These are phyloP conservation scores for Kurtzmaniella natalensis DNA, from an alignment of 1,139 yeast species.

Conservation along the genomic window DNA sequence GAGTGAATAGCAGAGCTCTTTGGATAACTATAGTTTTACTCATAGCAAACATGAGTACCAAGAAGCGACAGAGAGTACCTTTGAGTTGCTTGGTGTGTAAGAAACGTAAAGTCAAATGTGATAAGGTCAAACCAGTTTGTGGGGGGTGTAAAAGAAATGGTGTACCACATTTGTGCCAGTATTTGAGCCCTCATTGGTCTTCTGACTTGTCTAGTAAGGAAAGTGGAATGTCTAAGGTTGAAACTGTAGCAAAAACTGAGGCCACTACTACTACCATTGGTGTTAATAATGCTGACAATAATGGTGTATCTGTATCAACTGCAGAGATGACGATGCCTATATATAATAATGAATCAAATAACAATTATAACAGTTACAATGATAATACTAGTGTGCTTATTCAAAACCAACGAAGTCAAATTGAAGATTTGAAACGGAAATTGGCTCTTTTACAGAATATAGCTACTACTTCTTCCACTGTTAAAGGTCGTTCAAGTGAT, in stretches of 20 bases:
- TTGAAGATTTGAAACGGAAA: constrained; percentile 33
- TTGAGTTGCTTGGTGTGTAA: constrained; percentile 41
- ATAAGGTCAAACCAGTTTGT: constrained; percentile 39
- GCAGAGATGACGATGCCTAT: too few species aligned
- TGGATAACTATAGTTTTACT: too few species aligned
- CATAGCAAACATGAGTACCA: constrained; percentile 1
- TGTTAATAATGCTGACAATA: constrained; percentile 1
- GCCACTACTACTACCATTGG: not conserved
- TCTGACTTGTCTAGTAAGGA: constrained; percentile 5
- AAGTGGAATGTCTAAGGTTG: not conserved
- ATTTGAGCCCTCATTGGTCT: constrained; percentile 41
- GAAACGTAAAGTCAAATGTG: constrained; percentile 44
- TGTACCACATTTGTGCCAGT: constrained; percentile 40
- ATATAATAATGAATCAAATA: not conserved
- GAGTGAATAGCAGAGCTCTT: too few species aligned
- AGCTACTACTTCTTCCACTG: not conserved
- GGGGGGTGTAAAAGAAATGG: constrained; percentile 42
- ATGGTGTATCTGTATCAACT: too few species aligned
- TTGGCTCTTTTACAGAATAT: constrained; percentile 19
- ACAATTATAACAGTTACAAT: too few species aligned
- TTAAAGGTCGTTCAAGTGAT: not conserved
- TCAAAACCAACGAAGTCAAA: constrained; percentile 25
- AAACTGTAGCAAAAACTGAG: too few species aligned
- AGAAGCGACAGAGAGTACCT: constrained; percentile 31
- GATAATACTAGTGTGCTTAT: too few species aligned